A percentile compares a stretch with the other conserved stretches of the same genome.
These are phyloP conservation scores for Friedmanniomyces endolithicus DNA, from an alignment of 495 filamentous ascomycete species.

Conservation along the genomic window DNA sequence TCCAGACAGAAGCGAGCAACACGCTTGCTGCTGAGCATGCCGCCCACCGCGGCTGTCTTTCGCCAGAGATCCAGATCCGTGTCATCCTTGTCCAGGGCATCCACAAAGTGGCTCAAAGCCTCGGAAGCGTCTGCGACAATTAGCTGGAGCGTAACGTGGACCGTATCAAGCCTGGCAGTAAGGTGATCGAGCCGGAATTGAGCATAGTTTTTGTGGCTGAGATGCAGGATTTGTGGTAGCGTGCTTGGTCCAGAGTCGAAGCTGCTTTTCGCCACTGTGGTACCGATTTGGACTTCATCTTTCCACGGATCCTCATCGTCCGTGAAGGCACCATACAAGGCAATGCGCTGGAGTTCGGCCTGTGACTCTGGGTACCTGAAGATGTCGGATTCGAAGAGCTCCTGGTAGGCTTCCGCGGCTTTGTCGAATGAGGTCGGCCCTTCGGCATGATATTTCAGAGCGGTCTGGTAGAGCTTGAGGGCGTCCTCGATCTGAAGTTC, in stretches of 20 bases:
- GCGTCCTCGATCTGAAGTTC: slow-evolving; percentile 97
- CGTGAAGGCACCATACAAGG: slow-evolving; percentile 43
- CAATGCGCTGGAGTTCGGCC: slow-evolving; percentile 59
- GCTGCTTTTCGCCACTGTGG: slow-evolving; percentile 32
- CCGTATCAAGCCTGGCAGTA: slow-evolving; percentile 9
- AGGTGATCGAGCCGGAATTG: slow-evolving; percentile 74
- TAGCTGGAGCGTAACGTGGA: slow-evolving; percentile 14
- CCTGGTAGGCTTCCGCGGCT: slow-evolving; percentile 70
- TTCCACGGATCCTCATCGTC: slow-evolving; percentile 33
- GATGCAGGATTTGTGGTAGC: slow-evolving; percentile 76
- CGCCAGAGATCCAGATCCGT: slow-evolving; percentile 93
- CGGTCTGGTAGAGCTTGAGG: slow-evolving; percentile 85
- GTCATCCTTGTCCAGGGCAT: slow-evolving; percentile 78
- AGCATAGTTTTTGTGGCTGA: slow-evolving; percentile 90
- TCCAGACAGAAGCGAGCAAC: slow-evolving; percentile 81
- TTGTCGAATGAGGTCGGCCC: slow-evolving; percentile 62
- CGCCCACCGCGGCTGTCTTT: slow-evolving; percentile 63
- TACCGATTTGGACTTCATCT: slow-evolving; percentile 21
- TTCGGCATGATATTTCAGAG: slow-evolving; percentile 82
- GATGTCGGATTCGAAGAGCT: slow-evolving; percentile 81
- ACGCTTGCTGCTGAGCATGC: slow-evolving; percentile 60
- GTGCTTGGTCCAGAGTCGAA: slow-evolving; percentile 61
- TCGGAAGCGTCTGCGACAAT: slow-evolving; percentile 29
- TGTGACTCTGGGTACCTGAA: slow-evolving; percentile 79
- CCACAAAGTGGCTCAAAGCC: slow-evolving; percentile 51